Base-by-base conservation (phyloP, 495 filamentous ascomycete genomes). In the Penicillium odoratum region DNA sequence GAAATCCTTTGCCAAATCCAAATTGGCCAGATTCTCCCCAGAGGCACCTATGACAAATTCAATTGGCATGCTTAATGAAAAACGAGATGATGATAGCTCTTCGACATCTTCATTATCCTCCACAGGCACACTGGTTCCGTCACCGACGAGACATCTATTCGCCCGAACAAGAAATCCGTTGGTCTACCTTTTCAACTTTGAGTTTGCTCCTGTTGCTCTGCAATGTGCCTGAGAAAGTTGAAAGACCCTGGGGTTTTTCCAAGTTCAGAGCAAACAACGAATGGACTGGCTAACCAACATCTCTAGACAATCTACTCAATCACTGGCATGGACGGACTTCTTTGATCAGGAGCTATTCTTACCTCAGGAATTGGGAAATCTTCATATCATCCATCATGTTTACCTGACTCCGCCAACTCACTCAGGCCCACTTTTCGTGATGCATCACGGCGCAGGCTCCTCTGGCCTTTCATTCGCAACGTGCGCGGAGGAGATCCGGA, bases 401-500 rank as follows among this genome's bases (percentile, higher is more conserved):
- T 99, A 99, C 69, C 74, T 97, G 30, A 96, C 78, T 7, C 78
- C 81, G 4, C 83, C 83, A 2, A 66, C 68, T 5, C 59, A 64
- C 21, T 78, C 79, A 34, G 87, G 86, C 0, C 92, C 93, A 0
- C 80, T 99, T 5, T 93, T 96, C 67, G 86, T 97, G 48, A 87
- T 84, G 71, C 92, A 97, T 62, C 92, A 97, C 72, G 92, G 92
- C 18, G 92, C 90, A 42, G 92, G 92, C 34, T 95, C 92, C 10
- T 93, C 91, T 0, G 92, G 88, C 13, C 81, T 96, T 25, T 93
- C 92, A 4, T 96, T 96, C 70, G 90, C 92, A 26, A 79, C 91
- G 5, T 86, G 96, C 54, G 84, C 87, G 7, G 74, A 83, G 11
- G 87, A 93, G 62, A 84, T 98, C 47, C 84, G 88, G 25, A 90